phyloP scores from a whole-genome alignment of 305 asterid genomes.

The Nicotiana rustica region DNA sequence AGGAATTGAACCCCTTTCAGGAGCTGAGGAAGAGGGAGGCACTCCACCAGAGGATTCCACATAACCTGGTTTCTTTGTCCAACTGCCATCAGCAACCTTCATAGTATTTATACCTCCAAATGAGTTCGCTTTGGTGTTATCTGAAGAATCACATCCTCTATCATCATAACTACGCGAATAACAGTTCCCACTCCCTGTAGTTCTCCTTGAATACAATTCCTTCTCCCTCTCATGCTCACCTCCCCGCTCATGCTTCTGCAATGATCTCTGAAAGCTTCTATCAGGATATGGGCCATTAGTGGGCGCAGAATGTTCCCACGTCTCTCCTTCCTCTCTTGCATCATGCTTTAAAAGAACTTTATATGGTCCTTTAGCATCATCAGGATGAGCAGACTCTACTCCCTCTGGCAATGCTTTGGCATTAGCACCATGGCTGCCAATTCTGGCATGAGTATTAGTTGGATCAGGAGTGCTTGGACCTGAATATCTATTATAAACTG shows the following conservation, averaged over 20 bases:
- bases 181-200: conserved; percentile 47
- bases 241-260: conserved; percentile 78
- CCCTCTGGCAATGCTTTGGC: conserved; percentile 56
- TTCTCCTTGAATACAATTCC: conserved; percentile 51
- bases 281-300: conserved; percentile 48
- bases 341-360: conserved; percentile 60
- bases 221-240: conserved; percentile 71
- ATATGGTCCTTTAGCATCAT: conserved; percentile 57
- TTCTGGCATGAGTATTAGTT: conserved; percentile 61
- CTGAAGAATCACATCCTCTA: conserved; percentile 52
- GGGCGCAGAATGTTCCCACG: conserved; percentile 50
- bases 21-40: conserved; percentile 45
- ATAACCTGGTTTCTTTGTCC: conserved; percentile 51
- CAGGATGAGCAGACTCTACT: conserved; percentile 55
- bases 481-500: conserved; percentile 68
- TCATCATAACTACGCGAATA: conserved; percentile 46
- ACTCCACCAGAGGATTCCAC: conserved; percentile 51
- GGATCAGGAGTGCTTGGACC: conserved; percentile 60
- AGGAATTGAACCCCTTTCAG: conserved; percentile 51
- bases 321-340: conserved; percentile 64
- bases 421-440: conserved; percentile 55
- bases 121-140: conserved; percentile 46
- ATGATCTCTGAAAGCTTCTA: conserved; percentile 50
- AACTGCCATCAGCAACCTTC: conserved; percentile 51
- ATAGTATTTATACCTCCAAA: conserved; percentile 49